Conservation (phyloP, 306 rosid species). For the Dalbergia cochinchinensis region DNA sequence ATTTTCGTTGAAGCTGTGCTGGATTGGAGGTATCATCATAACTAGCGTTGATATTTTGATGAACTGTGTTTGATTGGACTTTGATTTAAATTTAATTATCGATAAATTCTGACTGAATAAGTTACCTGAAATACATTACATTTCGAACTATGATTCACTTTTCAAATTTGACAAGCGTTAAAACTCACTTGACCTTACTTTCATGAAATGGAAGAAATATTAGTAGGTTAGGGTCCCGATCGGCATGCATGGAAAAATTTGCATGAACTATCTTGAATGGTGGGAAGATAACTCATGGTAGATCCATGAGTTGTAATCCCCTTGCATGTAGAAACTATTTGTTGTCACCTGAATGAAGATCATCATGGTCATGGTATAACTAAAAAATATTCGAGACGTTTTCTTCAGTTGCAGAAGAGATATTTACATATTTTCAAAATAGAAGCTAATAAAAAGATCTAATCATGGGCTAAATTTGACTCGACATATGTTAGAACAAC, state of each 20-base stretch:
- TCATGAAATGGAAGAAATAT: not conserved
- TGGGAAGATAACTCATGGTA: constrained; percentile 45
- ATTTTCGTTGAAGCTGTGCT: not conserved
- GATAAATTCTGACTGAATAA: no score
- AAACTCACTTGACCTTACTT: not conserved
- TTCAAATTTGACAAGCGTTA: not conserved
- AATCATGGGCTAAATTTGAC: not conserved
- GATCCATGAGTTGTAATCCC: constrained; percentile 7
- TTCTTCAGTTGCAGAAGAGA: not conserved
- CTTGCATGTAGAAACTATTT: not conserved
- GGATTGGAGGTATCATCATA: not conserved
- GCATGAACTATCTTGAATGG: constrained; percentile 34
- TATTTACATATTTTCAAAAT: not conserved
- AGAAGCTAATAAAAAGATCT: not conserved
- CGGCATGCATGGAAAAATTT: constrained; percentile 15
- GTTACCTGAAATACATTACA: not conserved
- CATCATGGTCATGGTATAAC: not conserved
- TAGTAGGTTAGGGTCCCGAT: constrained; percentile 35
- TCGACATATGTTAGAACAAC: not conserved
- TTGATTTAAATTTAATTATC: no score
- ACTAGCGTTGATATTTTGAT: not conserved
- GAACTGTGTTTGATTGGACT: not conserved
- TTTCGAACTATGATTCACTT: not conserved
- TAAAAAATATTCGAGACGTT: not conserved
- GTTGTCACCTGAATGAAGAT: not conserved